Percentiles rank a stretch among this genome's conserved stretches.
Evolutionary conservation across 2,329 filamentous ascomycete genomes (phyloP).

Genomic region (Zarea fungicola): DNA sequence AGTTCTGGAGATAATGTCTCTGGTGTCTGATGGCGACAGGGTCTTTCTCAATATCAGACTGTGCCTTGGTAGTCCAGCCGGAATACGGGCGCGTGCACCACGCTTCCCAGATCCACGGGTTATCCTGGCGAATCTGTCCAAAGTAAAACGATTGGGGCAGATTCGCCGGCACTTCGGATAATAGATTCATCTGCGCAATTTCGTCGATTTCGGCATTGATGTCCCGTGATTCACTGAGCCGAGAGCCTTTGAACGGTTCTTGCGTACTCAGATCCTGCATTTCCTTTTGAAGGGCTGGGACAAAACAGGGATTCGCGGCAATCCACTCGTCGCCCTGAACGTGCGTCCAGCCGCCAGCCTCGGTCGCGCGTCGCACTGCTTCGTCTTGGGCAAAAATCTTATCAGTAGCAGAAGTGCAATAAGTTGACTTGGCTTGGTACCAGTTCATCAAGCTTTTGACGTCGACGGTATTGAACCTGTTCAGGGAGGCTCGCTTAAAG

Average conservation of each 20-base stretch:
- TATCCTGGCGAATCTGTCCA: background rate
- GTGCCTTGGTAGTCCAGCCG: conserved; percentile 6
- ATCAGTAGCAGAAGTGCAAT: conserved; percentile 2
- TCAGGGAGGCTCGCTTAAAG: conserved; percentile 21
- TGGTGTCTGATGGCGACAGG: background rate
- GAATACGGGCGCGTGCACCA: conserved; percentile 15
- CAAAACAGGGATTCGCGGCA: conserved; percentile 15
- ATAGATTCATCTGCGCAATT: background rate
- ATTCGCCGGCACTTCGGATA: background rate
- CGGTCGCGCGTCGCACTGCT: background rate
- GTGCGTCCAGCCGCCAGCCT: conserved; percentile 2
- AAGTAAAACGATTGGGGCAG: conserved; percentile 9
- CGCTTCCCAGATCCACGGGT: conserved; percentile 17
- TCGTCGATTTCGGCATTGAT: background rate
- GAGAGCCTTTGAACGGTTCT: background rate
- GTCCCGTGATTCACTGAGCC: background rate
- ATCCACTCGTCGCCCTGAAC: conserved; percentile 13
- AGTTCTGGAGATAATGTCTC: background rate
- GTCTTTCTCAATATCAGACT: conserved; percentile 1
- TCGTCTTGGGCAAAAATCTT: conserved; percentile 8
- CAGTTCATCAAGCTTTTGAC: conserved; percentile 16
- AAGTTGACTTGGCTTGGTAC: conserved; percentile 1
- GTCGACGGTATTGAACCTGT: conserved; percentile 16
- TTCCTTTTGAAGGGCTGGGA: conserved; percentile 6
- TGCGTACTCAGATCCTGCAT: background rate